Percentiles rank a stretch among this genome's conserved stretches.
Conservation (phyloP, 2,329 filamentous ascomycete genomes). For the Beauveria australis region DNA sequence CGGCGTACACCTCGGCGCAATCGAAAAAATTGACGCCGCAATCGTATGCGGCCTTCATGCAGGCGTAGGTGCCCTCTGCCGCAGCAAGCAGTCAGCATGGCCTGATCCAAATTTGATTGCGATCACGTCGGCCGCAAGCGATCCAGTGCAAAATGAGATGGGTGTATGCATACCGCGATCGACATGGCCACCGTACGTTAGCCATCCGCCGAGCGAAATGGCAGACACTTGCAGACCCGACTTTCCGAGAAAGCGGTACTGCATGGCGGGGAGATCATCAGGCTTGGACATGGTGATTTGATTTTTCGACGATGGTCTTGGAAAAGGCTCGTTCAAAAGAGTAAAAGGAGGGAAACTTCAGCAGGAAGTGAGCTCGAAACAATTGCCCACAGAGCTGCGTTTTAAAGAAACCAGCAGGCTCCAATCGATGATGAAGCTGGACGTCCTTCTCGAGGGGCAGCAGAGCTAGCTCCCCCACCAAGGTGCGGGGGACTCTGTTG, state of each 20-base stretch:
- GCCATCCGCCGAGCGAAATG: slow-evolving; percentile 63
- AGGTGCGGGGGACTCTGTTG: neutral
- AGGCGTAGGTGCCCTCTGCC: slow-evolving; percentile 40
- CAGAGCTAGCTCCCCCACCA: neutral
- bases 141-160: neutral
- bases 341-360: neutral
- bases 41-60: slow-evolving; percentile 55
- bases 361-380: neutral
- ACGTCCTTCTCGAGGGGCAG: neutral
- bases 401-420: neutral
- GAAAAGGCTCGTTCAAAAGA: too few relatives aligned
- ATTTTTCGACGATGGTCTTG: neutral
- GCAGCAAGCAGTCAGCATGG: slow-evolving; percentile 9
- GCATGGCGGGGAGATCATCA: slow-evolving; percentile 45
- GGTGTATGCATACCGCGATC: slow-evolving; percentile 45
- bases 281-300: slow-evolving; percentile 28
- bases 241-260: slow-evolving; percentile 63
- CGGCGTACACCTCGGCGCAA: slow-evolving; percentile 49
- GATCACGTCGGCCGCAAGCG: too few relatives aligned
- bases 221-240: slow-evolving; percentile 67
- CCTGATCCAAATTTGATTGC: too few relatives aligned
- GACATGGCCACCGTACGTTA: slow-evolving; percentile 69
- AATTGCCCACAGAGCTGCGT: neutral
- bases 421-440: slow-evolving; percentile 2
- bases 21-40: slow-evolving; percentile 57